phyloP scores from a whole-genome alignment of 2,329 filamentous ascomycete genomes.

The Ceratocystis diversiconidia region DNA sequence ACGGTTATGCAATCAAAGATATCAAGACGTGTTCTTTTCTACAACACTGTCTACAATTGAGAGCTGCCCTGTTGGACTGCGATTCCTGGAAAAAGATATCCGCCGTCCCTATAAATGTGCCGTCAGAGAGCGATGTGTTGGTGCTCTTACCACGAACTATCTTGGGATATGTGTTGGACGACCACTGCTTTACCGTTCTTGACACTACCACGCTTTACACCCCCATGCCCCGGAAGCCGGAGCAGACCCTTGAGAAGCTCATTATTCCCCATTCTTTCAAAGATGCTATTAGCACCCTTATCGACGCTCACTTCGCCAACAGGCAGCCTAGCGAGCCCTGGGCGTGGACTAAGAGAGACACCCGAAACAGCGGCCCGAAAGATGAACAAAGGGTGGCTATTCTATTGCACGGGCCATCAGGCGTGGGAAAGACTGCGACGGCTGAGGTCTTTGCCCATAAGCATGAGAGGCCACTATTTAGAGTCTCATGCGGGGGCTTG shows the following conservation, averaged over 20 bases:
- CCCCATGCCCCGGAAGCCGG: too few relatives aligned
- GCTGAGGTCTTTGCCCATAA: constrained; percentile 31
- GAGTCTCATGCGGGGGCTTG: not conserved
- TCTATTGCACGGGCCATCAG: constrained; percentile 34
- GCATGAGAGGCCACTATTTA: constrained; percentile 32
- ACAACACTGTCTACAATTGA: not conserved
- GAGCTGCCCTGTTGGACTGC: not conserved
- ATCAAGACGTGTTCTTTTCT: not conserved
- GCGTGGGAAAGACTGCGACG: constrained; percentile 36
- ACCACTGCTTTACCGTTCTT: not conserved
- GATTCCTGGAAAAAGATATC: not conserved
- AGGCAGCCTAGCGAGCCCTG: too few relatives aligned
- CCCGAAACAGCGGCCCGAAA: constrained; percentile 30
- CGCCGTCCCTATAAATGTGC: not conserved
- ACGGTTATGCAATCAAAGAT: not conserved
- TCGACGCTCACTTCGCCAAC: too few relatives aligned
- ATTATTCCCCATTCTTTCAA: too few relatives aligned
- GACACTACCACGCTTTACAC: not conserved
- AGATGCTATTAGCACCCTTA: too few relatives aligned
- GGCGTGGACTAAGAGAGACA: constrained; percentile 16
- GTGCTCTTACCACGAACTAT: too few relatives aligned
- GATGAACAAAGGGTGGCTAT: constrained; percentile 29
- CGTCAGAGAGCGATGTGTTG: not conserved
- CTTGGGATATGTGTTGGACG: not conserved
- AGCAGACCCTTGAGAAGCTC: too few relatives aligned